A percentile compares a stretch with the other conserved stretches of the same genome.
Conservation (phyloP, 495 filamentous ascomycete genomes). For the Xylaria nigripes region DNA sequence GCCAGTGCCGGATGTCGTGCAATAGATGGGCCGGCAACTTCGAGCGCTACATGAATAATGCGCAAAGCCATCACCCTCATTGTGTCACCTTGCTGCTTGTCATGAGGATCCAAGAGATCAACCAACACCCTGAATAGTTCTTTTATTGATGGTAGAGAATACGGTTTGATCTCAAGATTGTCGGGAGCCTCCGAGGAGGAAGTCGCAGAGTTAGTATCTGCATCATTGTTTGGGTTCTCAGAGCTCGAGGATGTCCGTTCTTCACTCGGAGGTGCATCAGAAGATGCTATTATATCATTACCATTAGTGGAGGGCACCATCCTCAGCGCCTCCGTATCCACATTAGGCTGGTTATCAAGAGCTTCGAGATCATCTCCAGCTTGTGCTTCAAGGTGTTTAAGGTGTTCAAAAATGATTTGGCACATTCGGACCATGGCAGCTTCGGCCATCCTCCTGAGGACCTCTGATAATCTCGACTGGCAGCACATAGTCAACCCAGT, state of each 20-base stretch:
- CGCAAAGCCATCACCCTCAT: constrained; percentile 96
- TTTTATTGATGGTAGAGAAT: constrained; percentile 85
- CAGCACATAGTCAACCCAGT: constrained; percentile 96
- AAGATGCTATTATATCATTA: constrained; percentile 38
- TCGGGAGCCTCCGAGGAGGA: constrained; percentile 25
- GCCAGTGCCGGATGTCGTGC: constrained; percentile 87
- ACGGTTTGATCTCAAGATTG: constrained; percentile 64
- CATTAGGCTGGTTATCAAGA: constrained; percentile 52
- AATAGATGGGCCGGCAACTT: constrained; percentile 93
- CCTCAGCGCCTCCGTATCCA: constrained; percentile 65
- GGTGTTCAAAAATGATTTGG: constrained; percentile 87
- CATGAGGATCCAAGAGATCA: constrained; percentile 86
- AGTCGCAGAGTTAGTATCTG: constrained; percentile 17
- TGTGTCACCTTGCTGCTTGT: constrained; percentile 81
- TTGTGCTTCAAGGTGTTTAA: constrained; percentile 77
- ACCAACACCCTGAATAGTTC: constrained; percentile 95
- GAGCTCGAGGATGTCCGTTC: constrained; percentile 39
- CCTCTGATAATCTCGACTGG: constrained; percentile 81
- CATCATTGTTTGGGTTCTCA: constrained; percentile 25
- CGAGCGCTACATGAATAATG: constrained; percentile 94
- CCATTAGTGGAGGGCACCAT: constrained; percentile 87
- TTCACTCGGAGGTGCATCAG: constrained; percentile 42
- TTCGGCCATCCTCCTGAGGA: constrained; percentile 84
- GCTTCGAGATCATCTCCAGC: constrained; percentile 50
- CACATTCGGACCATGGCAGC: constrained; percentile 99